phyloP scores from a whole-genome alignment of 1,284 basidiomycete species.

The Ceratobasidium sp. region DNA sequence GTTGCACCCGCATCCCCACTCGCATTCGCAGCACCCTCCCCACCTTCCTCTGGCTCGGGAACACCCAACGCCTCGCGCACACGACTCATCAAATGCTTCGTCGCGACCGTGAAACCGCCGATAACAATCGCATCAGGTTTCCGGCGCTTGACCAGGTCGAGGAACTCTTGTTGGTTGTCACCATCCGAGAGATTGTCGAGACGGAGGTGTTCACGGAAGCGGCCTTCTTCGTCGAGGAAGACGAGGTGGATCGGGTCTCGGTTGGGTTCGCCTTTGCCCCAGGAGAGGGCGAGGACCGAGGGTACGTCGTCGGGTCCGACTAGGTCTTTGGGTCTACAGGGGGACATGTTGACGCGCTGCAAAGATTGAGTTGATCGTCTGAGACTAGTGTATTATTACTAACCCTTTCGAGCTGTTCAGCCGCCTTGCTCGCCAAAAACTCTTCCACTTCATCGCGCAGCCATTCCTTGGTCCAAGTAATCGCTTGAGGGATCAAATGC shows the following conservation, averaged over 20 bases:
- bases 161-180: constrained; percentile 74
- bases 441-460: constrained; percentile 92
- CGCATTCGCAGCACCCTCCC: constrained; percentile 13
- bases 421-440: constrained; percentile 70
- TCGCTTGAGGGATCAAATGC: constrained; percentile 80
- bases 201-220: constrained; percentile 85
- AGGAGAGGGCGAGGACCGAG: constrained; percentile 89
- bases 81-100: constrained; percentile 71
- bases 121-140: constrained; percentile 89
- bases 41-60: constrained; percentile 25
- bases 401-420: constrained; percentile 73
- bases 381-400: constrained; percentile 45
- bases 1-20: constrained; percentile 35
- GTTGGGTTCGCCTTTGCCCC: constrained; percentile 92
- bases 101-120: constrained; percentile 86
- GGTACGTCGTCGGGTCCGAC: constrained; percentile 64
- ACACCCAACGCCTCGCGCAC: constrained; percentile 55
- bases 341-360: constrained; percentile 54
- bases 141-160: constrained; percentile 79
- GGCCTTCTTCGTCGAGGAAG: constrained; percentile 86
- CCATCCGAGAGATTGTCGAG: constrained; percentile 84
- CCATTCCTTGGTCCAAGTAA: constrained; percentile 89
- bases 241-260: constrained; percentile 88
- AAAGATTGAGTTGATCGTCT: background rate
- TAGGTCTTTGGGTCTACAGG: constrained; percentile 60